Base-by-base conservation (phyloP, 331 rosid species). In the Dryas integrifolia region DNA sequence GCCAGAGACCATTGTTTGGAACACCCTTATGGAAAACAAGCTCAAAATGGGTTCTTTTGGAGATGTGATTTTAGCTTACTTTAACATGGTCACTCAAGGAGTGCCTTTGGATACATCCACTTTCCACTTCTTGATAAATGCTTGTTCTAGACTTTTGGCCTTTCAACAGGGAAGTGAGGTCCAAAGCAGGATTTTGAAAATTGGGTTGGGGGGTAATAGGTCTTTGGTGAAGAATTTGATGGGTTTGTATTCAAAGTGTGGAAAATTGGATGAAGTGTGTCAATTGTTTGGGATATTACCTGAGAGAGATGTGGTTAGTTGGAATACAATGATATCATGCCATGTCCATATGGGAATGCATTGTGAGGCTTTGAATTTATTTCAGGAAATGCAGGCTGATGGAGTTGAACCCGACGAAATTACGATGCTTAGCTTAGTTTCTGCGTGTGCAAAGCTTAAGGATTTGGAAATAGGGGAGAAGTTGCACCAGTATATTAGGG, bases 261-360 rank as follows among this genome's bases (percentile, higher is more conserved):
- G 78, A 13, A 52, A 55, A 9, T 21, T 65, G 40, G 76, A 60
- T 18, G 45, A 69, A 38, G 77, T 63, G 3, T 40, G 43, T 15
- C 58, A 53, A 1, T 5, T 79, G 79, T 79, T 79, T 10, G 72
- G 61, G 38, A 69, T 61, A 74, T 15, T 79, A 14, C 38, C 79
- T 26, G 48, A 69, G 9, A 68, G 76, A 74, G 79, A 79, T 52
- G 72, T 79, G 30, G 56, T 73, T 49, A 69, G 76, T 62, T 79
- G 83, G 79, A 79, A 73, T 64, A 79, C 79, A 2, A 74, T 79
- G 79, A 73, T 79, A 68, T 74, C 83, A 3, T 79, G 79, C 67
- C 62, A 74, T 68, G 76, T 69, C 4, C 75, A 41, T 30, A 69
- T 61, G 72, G 72, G 79, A 73, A 60, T 79, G 79, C 67, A 43